Evolutionary conservation across 768 basidiomycete species (phyloP), one percentile per base, ranked within the genome.

Genomic region (Psilocybe subaeruginosa): DNA sequence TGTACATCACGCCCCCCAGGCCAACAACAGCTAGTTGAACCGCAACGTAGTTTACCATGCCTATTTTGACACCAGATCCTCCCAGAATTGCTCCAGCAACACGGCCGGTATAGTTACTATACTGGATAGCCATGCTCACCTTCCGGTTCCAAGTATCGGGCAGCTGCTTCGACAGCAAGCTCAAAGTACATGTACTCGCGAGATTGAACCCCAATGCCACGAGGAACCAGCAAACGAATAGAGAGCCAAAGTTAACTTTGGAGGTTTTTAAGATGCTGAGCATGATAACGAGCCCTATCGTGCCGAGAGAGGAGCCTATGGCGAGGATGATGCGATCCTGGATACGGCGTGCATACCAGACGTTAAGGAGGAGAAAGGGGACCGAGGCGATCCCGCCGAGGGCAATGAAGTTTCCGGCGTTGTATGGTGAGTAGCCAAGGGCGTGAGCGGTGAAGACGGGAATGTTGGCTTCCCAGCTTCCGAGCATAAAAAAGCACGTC

Each of bases 151-250:
- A 90, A 58, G 74, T 72, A 4, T 79, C 77, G 1, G 89, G 88
- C 30, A 90, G 77, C 70, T 88, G 88, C 72, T 91, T 91, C 61
- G 85, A 86, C 27, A 91, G 72, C 59, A 89, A 69, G 59, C 85
- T 86, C 62, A 90, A 74, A 33, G 89, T 90, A 57, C 86, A 84
- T 2, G 87, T 90, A 63, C 82, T 87, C 16, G 86, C 82, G 11
- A 90, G 75, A 70, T 90, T 90, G 77, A 90, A 91, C 1, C 90
- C 89, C 4, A 90, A 77, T 19, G 90, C 88, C 23, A 90, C 76
- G 45, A 83, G 77, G 75, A 82, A 82, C 86, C 86, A 83, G 61
- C 78, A 80, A 4, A 80, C 68, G 58, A 78, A 78, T 47, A 88
- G 65, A 11, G 78, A 78, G 5, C 77, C 81, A 60, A 84, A 87